These are phyloP conservation scores for Stylosanthes scabra DNA, from an alignment of 331 rosid species.

Conservation along the genomic window DNA sequence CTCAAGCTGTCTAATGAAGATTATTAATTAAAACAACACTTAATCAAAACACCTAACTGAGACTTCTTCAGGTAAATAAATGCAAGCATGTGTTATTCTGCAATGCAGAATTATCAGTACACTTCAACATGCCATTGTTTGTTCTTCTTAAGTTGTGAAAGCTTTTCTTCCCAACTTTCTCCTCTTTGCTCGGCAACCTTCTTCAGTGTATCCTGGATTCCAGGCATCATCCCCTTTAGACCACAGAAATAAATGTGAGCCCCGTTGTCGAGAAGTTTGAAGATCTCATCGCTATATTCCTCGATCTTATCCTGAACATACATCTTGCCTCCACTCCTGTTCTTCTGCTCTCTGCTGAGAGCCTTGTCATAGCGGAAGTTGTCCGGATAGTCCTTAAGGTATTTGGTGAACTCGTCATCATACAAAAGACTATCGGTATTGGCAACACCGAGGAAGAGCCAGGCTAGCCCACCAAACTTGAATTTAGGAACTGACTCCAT, in stretches of 20 bases:
- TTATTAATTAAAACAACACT: constrained; percentile 24
- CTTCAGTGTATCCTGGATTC: constrained; percentile 94
- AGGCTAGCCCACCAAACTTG: constrained; percentile 94
- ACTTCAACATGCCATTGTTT: constrained; percentile 99
- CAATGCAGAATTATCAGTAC: constrained; percentile 55
- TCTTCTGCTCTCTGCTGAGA: constrained; percentile 93
- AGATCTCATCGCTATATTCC: constrained; percentile 91
- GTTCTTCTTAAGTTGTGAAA: constrained; percentile 90
- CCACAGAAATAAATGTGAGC: constrained; percentile 99
- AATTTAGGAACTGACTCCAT: constrained; percentile 82
- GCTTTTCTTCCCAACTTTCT: constrained; percentile 93
- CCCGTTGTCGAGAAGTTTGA: constrained; percentile 78
- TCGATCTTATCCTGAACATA: constrained; percentile 98
- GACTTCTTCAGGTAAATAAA: not conserved
- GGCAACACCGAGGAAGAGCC: constrained; percentile 98
- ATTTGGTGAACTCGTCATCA: constrained; percentile 86
- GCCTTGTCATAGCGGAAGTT: constrained; percentile 83
- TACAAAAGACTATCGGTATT: constrained; percentile 85
- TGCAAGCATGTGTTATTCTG: constrained; percentile 9
- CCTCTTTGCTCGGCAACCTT: constrained; percentile 88
- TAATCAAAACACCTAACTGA: constrained; percentile 9
- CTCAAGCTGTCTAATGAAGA: constrained; percentile 40
- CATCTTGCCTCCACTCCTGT: constrained; percentile 91
- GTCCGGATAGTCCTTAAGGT: constrained; percentile 79
- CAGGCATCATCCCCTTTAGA: constrained; percentile 99